Evolutionary conservation across 108 stramenopile species (phyloP).

Genomic region (Cyclotella atomus): DNA sequence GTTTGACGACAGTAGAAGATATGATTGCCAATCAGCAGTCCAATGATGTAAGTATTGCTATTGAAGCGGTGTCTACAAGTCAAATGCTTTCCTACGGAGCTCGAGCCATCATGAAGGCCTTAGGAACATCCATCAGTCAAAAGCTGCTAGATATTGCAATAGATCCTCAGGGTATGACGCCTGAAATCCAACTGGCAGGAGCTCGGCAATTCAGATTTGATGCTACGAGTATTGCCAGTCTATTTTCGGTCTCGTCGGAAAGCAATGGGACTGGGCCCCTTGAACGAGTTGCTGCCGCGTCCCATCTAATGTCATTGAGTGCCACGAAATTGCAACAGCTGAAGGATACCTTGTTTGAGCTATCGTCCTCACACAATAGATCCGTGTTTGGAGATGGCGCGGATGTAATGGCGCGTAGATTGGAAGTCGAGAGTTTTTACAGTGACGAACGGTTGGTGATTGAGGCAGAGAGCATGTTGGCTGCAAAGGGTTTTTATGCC

Average conservation of each 20-base stretch:
- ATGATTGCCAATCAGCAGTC: too few species aligned
- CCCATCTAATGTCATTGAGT: constrained; percentile 63
- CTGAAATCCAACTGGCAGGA: constrained; percentile 52
- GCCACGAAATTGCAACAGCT: constrained; percentile 36
- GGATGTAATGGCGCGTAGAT: constrained; percentile 6
- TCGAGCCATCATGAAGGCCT: constrained; percentile 35
- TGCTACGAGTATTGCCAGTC: constrained; percentile 19
- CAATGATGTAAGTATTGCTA: too few species aligned
- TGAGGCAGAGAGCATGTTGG: constrained; percentile 71
- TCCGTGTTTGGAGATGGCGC: constrained; percentile 9
- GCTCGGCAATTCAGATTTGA: constrained; percentile 52
- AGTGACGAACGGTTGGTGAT: constrained; percentile 62
- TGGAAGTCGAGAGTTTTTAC: constrained; percentile 58
- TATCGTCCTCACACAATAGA: constrained; percentile 33
- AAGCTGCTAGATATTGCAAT: constrained; percentile 78
- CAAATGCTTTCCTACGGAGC: constrained; percentile 24
- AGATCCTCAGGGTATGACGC: constrained; percentile 69
- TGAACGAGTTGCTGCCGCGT: constrained; percentile 45
- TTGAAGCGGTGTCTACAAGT: not conserved
- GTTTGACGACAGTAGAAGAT: not conserved
- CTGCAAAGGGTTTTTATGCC: constrained; percentile 62
- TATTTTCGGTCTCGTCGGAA: constrained; percentile 12
- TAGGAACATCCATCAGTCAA: constrained; percentile 51
- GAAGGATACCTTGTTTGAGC: constrained; percentile 53
- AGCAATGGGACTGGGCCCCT: constrained; percentile 31